These are phyloP conservation scores for Ceratobasidium sp. DNA, from an alignment of 1,284 basidiomycete species.

Conservation along the genomic window DNA sequence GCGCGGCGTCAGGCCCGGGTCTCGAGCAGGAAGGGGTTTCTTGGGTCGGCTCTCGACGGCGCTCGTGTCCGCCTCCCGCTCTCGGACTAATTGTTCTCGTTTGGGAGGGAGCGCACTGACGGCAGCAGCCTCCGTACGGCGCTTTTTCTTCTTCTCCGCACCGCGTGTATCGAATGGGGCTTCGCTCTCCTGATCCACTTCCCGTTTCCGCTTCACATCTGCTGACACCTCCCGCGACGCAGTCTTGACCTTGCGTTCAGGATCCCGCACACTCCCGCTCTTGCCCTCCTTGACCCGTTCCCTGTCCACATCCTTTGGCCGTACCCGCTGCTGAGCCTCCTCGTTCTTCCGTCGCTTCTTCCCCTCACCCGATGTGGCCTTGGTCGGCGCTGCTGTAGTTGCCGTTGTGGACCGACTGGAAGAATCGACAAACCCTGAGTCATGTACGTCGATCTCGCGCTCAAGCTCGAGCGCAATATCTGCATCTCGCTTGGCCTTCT, in stretches of 20 bases:
- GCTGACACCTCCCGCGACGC: not conserved
- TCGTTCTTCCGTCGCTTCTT: constrained; percentile 35
- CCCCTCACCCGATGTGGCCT: constrained; percentile 1
- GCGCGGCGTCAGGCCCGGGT: constrained; percentile 7
- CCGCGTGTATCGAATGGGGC: constrained; percentile 15
- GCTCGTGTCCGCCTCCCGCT: constrained; percentile 34
- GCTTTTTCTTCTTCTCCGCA: constrained; percentile 31
- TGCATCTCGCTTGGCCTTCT: constrained; percentile 20
- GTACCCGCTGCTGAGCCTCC: constrained; percentile 18
- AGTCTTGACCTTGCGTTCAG: constrained; percentile 15
- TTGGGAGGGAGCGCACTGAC: not conserved
- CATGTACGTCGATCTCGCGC: not conserved
- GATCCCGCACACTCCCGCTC: constrained; percentile 7
- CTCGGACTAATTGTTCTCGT: constrained; percentile 8
- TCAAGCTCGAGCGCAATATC: constrained; percentile 35
- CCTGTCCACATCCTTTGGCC: constrained; percentile 1
- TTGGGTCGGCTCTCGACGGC: constrained; percentile 29
- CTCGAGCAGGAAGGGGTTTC: constrained; percentile 20
- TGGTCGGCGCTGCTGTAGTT: not conserved
- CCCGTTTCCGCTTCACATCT: constrained; percentile 5
- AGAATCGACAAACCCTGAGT: constrained; percentile 18
- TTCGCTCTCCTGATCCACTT: constrained; percentile 39
- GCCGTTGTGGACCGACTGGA: not conserved
- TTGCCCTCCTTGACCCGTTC: constrained; percentile 32
- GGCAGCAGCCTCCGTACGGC: constrained; percentile 2